Evolutionary conservation across 371 early-diverging fungal species (phyloP).

Genomic region (Coemansia sp.): DNA sequence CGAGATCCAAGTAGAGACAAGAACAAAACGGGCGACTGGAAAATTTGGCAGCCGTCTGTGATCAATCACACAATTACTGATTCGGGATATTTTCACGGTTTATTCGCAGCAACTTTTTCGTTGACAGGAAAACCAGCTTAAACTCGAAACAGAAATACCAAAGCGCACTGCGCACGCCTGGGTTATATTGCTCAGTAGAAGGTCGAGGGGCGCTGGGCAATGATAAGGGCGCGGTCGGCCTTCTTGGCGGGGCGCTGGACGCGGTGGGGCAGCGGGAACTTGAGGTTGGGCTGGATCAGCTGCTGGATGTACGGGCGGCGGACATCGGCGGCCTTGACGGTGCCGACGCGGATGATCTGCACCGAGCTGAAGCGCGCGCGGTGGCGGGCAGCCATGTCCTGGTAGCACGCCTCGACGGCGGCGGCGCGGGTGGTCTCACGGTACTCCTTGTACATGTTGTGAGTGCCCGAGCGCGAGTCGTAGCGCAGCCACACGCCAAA

Average conservation of each 20-base stretch:
- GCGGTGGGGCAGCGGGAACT: constrained; percentile 98
- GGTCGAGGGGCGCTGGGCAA: constrained; percentile 91
- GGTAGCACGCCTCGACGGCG: constrained; percentile 97
- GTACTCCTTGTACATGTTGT: constrained; percentile 99
- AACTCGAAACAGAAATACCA: constrained; percentile 6
- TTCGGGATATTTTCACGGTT: too few species aligned
- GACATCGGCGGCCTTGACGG: constrained; percentile 85
- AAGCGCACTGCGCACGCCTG: neutral
- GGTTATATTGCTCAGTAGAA: constrained; percentile 55
- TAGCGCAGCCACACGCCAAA: constrained; percentile 99
- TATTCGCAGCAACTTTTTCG: too few species aligned
- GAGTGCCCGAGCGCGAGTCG: constrained; percentile 98
- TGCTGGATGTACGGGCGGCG: constrained; percentile 98
- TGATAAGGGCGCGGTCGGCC: constrained; percentile 73
- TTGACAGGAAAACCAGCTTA: neutral
- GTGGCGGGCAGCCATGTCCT: constrained; percentile 99
- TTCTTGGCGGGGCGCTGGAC: constrained; percentile 75
- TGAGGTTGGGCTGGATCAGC: constrained; percentile 82
- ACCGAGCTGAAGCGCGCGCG: constrained; percentile 97
- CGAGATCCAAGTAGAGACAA: neutral
- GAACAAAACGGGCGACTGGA: neutral
- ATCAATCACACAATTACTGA: too few species aligned
- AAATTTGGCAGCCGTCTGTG: too few species aligned
- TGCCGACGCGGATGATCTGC: constrained; percentile 98
- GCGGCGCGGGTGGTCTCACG: constrained; percentile 93